phyloP scores from a whole-genome alignment of 2,329 filamentous ascomycete genomes.

The Cladophialophora carrionii region DNA sequence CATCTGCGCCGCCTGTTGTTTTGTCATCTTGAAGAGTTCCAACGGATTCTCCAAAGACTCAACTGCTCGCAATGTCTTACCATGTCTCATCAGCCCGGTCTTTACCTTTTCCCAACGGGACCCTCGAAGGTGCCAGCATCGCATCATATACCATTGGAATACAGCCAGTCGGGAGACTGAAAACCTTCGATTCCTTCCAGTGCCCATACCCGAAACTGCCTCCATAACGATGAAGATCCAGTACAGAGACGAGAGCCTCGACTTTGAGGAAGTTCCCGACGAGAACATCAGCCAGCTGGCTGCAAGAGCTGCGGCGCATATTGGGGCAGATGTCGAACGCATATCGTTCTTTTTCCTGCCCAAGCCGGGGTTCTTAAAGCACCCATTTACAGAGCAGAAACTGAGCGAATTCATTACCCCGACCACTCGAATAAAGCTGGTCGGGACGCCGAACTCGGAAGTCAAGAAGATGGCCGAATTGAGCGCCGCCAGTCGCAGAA shows the following conservation, averaged over 20 bases:
- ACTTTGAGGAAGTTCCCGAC: constrained; percentile 52
- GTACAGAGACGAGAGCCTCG: constrained; percentile 58
- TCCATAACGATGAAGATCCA: constrained; percentile 51
- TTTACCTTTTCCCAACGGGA: background rate
- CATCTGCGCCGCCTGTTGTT: background rate
- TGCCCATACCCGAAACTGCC: background rate
- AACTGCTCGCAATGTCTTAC: background rate
- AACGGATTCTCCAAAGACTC: background rate
- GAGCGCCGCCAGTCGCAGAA: constrained; percentile 41
- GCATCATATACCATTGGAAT: background rate
- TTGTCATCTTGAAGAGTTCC: constrained; percentile 3
- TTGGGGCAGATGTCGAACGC: constrained; percentile 48
- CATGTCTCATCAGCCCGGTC: background rate
- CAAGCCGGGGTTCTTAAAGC: constrained; percentile 52
- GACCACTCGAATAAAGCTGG: constrained; percentile 52
- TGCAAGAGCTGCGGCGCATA: constrained; percentile 41
- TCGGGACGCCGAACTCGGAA: constrained; percentile 50
- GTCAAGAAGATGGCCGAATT: constrained; percentile 49
- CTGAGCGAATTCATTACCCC: constrained; percentile 45
- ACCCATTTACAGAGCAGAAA: constrained; percentile 48
- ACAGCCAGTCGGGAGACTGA: background rate
- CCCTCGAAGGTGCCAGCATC: background rate
- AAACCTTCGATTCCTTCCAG: background rate
- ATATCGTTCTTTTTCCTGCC: constrained; percentile 53
- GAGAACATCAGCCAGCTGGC: constrained; percentile 57